Percentiles rank a stretch among this genome's conserved stretches.
Conservation (phyloP, 1,284 basidiomycete genomes). For the Fomitopsis palustris region DNA sequence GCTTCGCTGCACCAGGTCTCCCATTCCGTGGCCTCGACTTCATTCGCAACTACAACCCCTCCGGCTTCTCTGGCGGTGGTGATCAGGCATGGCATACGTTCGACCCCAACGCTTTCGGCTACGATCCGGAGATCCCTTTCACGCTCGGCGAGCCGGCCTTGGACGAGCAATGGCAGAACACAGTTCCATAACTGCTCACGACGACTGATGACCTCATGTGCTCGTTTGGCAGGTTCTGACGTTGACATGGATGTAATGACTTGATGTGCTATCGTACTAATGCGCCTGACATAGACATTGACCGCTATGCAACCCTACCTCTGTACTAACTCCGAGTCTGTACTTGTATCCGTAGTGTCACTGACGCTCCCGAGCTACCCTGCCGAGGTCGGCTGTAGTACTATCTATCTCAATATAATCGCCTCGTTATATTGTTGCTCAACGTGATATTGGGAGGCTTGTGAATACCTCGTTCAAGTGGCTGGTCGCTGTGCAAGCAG, state of each 20-base stretch:
- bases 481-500: background rate
- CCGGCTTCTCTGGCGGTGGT: conserved; percentile 35
- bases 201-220: background rate
- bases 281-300: background rate
- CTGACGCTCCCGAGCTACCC: background rate
- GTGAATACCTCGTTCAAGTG: background rate
- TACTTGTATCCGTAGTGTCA: background rate
- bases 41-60: conserved; percentile 63
- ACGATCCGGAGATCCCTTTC: conserved; percentile 74
- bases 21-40: conserved; percentile 79
- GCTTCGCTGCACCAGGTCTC: conserved; percentile 65
- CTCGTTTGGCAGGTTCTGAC: background rate
- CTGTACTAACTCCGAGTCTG: background rate
- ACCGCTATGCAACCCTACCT: background rate
- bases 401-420: background rate
- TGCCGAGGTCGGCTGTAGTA: background rate
- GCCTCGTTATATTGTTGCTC: background rate
- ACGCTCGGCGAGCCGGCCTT: conserved; percentile 37
- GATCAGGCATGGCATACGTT: conserved; percentile 77
- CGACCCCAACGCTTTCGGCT: conserved; percentile 66
- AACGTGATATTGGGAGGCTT: background rate
- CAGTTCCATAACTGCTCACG: background rate
- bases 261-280: background rate
- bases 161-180: conserved; percentile 16
- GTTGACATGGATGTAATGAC: background rate